Base-by-base conservation (phyloP, 2,329 filamentous ascomycete species). In the Emergomyces orientalis region DNA sequence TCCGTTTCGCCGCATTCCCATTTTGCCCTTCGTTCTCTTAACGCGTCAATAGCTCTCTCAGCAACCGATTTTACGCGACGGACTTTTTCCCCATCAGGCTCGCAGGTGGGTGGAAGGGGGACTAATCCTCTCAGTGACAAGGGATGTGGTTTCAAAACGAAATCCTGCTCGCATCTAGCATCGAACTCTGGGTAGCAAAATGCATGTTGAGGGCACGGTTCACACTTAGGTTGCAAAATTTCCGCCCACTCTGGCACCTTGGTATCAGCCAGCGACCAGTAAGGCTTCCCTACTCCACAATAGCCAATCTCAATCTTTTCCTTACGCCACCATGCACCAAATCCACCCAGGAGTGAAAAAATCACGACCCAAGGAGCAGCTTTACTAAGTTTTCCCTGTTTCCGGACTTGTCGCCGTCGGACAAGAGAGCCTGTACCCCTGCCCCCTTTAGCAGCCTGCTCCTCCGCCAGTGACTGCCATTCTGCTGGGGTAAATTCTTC, bases 261-360 rank as follows among this genome's bases (percentile, higher is more conserved):
- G 14, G 88, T 80, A 37, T 86, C 83, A 13, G 82, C 79, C 61
- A 87, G 71, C 25, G 80, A 81, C 67, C 79, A 82, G 7, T 81
- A 84, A 57, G 85, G 80, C 61, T 87, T 84, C 30, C 89, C 94
- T 61, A 96, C 84, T 14, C 92, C 91, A 73, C 94, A 99, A 72
- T 96, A 99, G 41, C 95, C 94, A 25, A 97, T 90, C 19, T 90
- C 88, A n/a, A 96, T 80, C 81, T 97, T 97, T 76, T 99, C 94
- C 72, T 96, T 90, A 58, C 93, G 83, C 79, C 92, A 99, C 84
- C 92, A 94, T 9, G 84, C 84, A 37, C 82, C 88, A 66, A 96
- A 90, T 0, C 88, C 86, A 39, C 83, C 83, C 7, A 94, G 74
- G 11, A 94, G 76, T 0, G 88, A 86, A 25, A 89, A 72, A 2